Evolutionary conservation across 225 moss, liverwort and hornwort species (phyloP).

Genomic region (Anthoceros angustus): DNA sequence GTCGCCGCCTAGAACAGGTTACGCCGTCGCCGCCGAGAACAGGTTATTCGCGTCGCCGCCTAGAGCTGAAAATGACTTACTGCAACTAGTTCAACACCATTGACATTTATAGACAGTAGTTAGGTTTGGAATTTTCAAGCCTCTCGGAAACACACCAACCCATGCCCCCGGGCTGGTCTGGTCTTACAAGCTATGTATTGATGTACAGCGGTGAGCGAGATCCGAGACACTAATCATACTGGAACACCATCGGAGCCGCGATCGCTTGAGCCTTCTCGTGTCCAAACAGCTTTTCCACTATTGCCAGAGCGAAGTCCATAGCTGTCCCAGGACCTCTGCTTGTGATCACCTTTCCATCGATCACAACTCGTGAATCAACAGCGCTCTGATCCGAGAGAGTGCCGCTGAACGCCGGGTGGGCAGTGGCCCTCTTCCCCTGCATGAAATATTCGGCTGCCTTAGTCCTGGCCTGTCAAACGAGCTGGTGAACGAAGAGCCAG

Average conservation of each 20-base stretch:
- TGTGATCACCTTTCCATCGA: slow-evolving; percentile 63
- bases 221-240: slow-evolving; percentile 19
- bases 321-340: slow-evolving; percentile 91
- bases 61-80: no score
- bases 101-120: no score
- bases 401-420: slow-evolving; percentile 50
- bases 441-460: background rate
- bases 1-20: no score
- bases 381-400: slow-evolving; percentile 64
- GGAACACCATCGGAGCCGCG: slow-evolving; percentile 64
- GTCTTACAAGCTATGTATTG: no score
- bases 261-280: slow-evolving; percentile 35
- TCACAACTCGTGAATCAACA: slow-evolving; percentile 58
- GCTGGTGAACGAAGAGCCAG: background rate
- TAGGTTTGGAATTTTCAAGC: no score
- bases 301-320: slow-evolving; percentile 70
- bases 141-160: no score
- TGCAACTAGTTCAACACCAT: no score
- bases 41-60: no score
- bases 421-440: slow-evolving; percentile 72
- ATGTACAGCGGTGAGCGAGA: no score
- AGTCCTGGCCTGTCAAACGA: background rate
- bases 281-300: slow-evolving; percentile 61
- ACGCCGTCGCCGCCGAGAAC: no score
- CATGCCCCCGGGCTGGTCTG: no score